phyloP scores from a whole-genome alignment of 495 filamentous ascomycete species.

The Cudoniella acicularis region DNA sequence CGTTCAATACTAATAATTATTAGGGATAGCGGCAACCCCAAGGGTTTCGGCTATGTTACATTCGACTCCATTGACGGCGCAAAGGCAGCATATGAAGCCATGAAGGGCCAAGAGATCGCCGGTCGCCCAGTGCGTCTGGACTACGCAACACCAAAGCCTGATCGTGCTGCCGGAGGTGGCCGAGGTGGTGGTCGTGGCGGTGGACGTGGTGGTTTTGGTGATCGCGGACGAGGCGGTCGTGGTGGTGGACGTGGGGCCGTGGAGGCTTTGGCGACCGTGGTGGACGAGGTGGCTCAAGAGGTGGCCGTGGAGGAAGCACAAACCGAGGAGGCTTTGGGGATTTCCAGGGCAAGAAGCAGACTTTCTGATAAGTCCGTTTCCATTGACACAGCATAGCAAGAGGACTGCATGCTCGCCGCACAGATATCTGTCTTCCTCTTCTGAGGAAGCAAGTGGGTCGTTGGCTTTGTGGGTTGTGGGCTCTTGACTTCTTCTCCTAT shows the following conservation, averaged over 20 bases:
- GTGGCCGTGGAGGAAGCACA: slow-evolving; percentile 53
- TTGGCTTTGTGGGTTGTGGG: slow-evolving; percentile 31
- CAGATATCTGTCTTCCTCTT: not conserved
- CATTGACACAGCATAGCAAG: slow-evolving; percentile 2
- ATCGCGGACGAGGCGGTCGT: slow-evolving; percentile 37
- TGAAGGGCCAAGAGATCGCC: slow-evolving; percentile 71
- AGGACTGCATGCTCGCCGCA: slow-evolving; percentile 17
- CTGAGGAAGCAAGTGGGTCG: slow-evolving; percentile 23
- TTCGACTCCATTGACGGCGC: slow-evolving; percentile 84
- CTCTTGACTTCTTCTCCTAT: slow-evolving; percentile 29
- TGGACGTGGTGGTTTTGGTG: slow-evolving; percentile 49
- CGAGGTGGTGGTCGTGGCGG: slow-evolving; percentile 45
- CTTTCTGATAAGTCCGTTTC: slow-evolving; percentile 59
- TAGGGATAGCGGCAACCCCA: slow-evolving; percentile 77
- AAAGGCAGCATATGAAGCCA: slow-evolving; percentile 66
- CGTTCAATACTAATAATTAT: slow-evolving; percentile 33
- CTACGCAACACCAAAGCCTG: slow-evolving; percentile 74
- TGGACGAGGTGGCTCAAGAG: slow-evolving; percentile 36
- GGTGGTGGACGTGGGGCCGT: slow-evolving; percentile 59
- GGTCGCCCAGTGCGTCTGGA: slow-evolving; percentile 85
- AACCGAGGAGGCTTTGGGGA: slow-evolving; percentile 75
- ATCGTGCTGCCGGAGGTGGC: slow-evolving; percentile 48
- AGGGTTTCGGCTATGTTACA: slow-evolving; percentile 94
- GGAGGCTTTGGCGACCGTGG: slow-evolving; percentile 65
- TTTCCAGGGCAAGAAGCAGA: slow-evolving; percentile 90